phyloP scores from a whole-genome alignment of 129 eudicot species.

The Heracleum sosnowskyi region DNA sequence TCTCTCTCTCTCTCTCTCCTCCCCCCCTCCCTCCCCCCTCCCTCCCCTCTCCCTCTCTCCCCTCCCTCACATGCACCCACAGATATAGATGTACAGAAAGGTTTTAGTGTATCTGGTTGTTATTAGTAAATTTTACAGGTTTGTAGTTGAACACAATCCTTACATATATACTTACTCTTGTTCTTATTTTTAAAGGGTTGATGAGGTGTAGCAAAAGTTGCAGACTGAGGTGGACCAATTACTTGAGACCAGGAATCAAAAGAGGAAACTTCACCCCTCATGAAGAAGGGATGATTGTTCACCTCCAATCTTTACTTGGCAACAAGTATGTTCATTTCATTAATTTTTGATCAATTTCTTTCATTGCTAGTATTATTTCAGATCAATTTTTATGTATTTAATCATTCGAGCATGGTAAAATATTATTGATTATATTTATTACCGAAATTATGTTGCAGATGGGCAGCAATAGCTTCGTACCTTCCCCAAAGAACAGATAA shows the following conservation, averaged over 20 bases:
- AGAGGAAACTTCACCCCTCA: conserved; percentile 87
- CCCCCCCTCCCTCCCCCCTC: not conserved
- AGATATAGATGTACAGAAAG: no score
- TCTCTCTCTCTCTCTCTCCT: not conserved
- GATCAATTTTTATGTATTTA: not conserved
- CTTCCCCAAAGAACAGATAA: conserved; percentile 84
- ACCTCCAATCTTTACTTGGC: conserved; percentile 80
- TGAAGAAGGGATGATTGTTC: conserved; percentile 92
- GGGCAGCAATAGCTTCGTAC: conserved; percentile 92
- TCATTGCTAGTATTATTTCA: not conserved
- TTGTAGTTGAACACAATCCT: no score
- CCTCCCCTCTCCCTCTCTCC: no score
- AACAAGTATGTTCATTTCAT: conserved; percentile 51
- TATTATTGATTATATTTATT: not conserved
- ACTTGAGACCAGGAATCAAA: conserved; percentile 83
- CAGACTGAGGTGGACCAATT: conserved; percentile 91
- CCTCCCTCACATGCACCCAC: no score
- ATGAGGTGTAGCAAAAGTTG: conserved; percentile 90
- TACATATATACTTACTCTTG: not conserved
- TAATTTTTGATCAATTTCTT: not conserved
- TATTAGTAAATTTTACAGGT: no score
- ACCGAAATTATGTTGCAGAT: conserved; percentile 20
- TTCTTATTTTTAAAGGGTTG: conserved; percentile 37
- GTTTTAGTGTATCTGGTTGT: no score
- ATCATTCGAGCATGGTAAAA: not conserved